Evolutionary conservation across 371 early-diverging fungal genomes (phyloP), one percentile per base, ranked within the genome.

Genomic region (Rhizopus sp.): DNA sequence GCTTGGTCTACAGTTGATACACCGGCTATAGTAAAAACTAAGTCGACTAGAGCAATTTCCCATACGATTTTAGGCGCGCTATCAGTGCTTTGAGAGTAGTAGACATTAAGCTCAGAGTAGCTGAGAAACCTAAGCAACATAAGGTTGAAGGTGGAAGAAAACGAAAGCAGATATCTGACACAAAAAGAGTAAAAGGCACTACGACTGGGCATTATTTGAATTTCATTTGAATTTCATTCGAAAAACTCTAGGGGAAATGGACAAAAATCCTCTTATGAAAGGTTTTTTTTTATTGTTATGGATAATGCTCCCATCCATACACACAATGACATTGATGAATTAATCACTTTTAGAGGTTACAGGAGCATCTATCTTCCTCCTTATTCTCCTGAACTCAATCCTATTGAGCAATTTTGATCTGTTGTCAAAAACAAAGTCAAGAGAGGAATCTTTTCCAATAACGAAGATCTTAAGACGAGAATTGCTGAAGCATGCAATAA

Each of bases 301-400:
- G 57, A 57, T 41, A 62, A 62, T 52, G 52, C 56, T 6, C 56
- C 52, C 34, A 47, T 47, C 31, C 47, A 47, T 47, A 47, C 29
- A 47, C 47, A 47, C 31, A 47, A n/a, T 29, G 47, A 30, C 31
- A 47, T 47, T 47, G 47, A 47, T n/a, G 29, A 47, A 47, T 29
- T 47, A 31, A 47, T 47, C 47, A 47, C 47, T 47, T 47, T 30
- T 29, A 53, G 53, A 53, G 33, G 17, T 30, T 53, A 41, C 42
- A 53, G 35, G 42, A 31, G 35, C 16, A 34, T 49, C 46, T 42
- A 53, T 53, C 53, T 53, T 53, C 53, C 53, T 16, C 39, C 53
- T 42, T 41, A 41, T n/a, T n/a, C n/a, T n/a, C n/a, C n/a, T n/a
- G n/a, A n/a, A n/a, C n/a, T n/a, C n/a, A n/a, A n/a, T n/a, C 41